These are phyloP conservation scores for Lasiodiplodia gonubiensis DNA, from an alignment of 2,329 filamentous ascomycete species.

Conservation along the genomic window DNA sequence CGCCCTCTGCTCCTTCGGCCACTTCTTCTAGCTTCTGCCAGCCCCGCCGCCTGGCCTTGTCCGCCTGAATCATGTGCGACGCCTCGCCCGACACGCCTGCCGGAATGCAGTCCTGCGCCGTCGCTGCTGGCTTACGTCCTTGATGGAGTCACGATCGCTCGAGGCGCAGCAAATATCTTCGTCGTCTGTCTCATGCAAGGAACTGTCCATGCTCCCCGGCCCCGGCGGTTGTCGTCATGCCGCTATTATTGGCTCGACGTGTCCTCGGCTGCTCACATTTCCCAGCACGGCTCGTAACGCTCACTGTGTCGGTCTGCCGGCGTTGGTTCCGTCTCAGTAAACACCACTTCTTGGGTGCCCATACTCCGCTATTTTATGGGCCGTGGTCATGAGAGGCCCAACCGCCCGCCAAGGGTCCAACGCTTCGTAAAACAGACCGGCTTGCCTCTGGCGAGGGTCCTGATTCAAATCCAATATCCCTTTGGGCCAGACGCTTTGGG, in stretches of 20 bases:
- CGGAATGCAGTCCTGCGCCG: conserved; percentile 18
- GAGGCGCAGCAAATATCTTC: conserved; percentile 20
- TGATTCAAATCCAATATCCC: conserved; percentile 25
- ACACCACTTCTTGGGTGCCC: conserved; percentile 22
- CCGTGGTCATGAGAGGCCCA: conserved; percentile 24
- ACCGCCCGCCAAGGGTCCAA: conserved; percentile 14
- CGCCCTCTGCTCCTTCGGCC: conserved; percentile 26
- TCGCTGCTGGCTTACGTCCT: conserved; percentile 22
- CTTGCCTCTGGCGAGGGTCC: conserved; percentile 17
- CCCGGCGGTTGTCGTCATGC: conserved; percentile 24
- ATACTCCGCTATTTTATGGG: conserved; percentile 27
- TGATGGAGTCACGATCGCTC: conserved; percentile 23
- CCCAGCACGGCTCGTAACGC: conserved; percentile 27
- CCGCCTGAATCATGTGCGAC: conserved; percentile 25
- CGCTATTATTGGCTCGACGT: conserved; percentile 24
- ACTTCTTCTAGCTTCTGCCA: conserved; percentile 27
- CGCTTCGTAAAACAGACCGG: conserved; percentile 21
- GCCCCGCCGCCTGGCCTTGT: conserved; percentile 25
- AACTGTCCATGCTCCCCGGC: conserved; percentile 12
- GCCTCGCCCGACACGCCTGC: conserved; percentile 21
- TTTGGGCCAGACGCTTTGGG: conserved; percentile 11
- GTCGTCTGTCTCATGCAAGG: conserved; percentile 26
- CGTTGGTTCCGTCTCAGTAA: conserved; percentile 25
- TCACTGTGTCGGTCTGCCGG: conserved; percentile 27
- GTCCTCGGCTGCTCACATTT: conserved; percentile 11